Evolutionary conservation across 192 early-diverging fungal species (phyloP), one percentile per base, ranked within the genome.

Genomic region (Coemansia furcata): DNA sequence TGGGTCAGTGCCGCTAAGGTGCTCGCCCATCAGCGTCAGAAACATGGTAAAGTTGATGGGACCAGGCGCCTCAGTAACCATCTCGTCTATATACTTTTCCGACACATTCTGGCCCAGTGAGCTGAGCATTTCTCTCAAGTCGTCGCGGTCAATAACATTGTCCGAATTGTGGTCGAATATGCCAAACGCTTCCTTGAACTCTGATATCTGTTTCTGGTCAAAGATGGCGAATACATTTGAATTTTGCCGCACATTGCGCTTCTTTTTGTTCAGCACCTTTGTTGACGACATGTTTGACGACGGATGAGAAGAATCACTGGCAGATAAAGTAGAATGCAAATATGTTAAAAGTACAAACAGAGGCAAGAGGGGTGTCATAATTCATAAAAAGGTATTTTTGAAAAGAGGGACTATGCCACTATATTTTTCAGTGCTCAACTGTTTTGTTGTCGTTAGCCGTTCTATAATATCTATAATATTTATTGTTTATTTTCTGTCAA

Each of bases 201-300:
- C 94, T 43, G 90, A 90, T 60, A 99, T 96, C 76, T 98, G 95
- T 63, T 92, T 86, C 63, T 94, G 93, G 77, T 96, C 94, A 85
- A 99, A 99, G 86, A 98, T 95, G 44, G 93, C 94, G 85, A 99
- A 99, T 19, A 97, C 95, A 67, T 97, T 99, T 6, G 94, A 95
- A 86, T 95, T 97, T 67, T 96, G 94, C 58, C 96, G 89, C 43
- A 87, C 91, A 52, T 92, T 89, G 39, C 94, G 90, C 85, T 94
- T 95, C 86, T 94, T 95, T 73, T 91, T 92, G 66, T 86, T 87
- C 17, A 81, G 67, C 10, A 40, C 72, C 35, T 74, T 74, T 40
- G 76, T 57, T 43, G 60, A 42, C 26, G 71, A 74, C 68, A 71
- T 78, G 62, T 32, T 36, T 44, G 54, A 26, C n/a, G 4, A 12